Base-by-base conservation (phyloP, 129 eudicot species). In the Apium graveolens region DNA sequence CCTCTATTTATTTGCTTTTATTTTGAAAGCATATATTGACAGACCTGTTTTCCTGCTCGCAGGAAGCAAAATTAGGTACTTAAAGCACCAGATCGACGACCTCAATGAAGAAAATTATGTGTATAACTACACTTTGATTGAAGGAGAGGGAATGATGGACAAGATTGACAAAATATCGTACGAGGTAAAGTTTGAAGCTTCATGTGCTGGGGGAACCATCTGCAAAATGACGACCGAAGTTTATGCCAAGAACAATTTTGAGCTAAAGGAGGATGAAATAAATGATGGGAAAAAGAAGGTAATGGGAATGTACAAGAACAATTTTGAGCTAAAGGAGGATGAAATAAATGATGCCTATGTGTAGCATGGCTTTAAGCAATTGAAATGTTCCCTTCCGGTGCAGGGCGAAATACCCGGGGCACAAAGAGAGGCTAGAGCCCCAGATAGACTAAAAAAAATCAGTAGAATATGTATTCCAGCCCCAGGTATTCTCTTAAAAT, bases 311-410 rank as follows among this genome's bases (percentile, higher is more conserved):
- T 90, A 83, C 88, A 90, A 86, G 78, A n/a, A n/a, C n/a, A n/a
- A n/a, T n/a, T n/a, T n/a, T n/a, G n/a, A n/a, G n/a, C n/a, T n/a
- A n/a, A n/a, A n/a, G n/a, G n/a, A n/a, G n/a, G n/a, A n/a, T n/a
- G n/a, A n/a, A n/a, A n/a, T n/a, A n/a, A n/a, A n/a, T n/a, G 78
- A 87, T 82, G 86, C 91, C 55, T 90, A 88, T 84, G 87, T 73
- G 71, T 87, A 39, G 68, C 5, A 21, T 55, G 18, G 29, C 18
- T 55, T 51, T 55, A 18, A 24, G 9, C 63, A 7, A 18, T 20
- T 55, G 29, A 5, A 55, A 20, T 55, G 63, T 55, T 10, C 63
- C 27, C 10, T n/a, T n/a, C n/a, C n/a, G n/a, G n/a, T n/a, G n/a
- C n/a, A n/a, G n/a, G n/a, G n/a, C n/a, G n/a, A n/a, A n/a, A n/a